A percentile compares a stretch with the other conserved stretches of the same genome.
Evolutionary conservation across 129 eudicot genomes (phyloP).

Genomic region (Lactuca sativa): DNA sequence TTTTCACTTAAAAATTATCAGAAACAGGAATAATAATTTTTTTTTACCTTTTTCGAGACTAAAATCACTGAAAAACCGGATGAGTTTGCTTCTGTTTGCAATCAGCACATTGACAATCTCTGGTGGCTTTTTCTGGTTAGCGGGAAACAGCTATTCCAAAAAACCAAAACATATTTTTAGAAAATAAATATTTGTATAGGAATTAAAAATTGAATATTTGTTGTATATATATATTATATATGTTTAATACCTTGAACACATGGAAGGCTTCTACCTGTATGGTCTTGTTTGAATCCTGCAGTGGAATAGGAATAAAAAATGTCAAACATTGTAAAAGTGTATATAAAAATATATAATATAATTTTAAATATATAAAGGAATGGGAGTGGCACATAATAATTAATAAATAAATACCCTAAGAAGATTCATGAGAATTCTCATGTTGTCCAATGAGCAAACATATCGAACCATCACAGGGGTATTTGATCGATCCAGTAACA

Average conservation of each 20-base stretch:
- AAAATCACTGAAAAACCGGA: conserved; percentile 52
- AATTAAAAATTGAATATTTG: too few species aligned
- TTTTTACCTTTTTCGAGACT: conserved; percentile 50
- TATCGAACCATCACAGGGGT: conserved; percentile 73
- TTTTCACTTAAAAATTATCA: too few species aligned
- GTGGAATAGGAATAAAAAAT: background rate
- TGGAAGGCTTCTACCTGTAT: conserved; percentile 65
- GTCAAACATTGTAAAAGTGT: background rate
- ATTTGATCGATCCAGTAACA: conserved; percentile 86
- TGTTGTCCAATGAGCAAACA: conserved; percentile 79
- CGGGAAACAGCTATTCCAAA: conserved; percentile 48
- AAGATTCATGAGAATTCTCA: conserved; percentile 95
- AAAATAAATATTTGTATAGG: background rate
- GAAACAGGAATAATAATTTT: background rate
- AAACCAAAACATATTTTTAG: background rate
- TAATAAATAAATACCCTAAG: conserved; percentile 56
- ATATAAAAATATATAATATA: too few species aligned
- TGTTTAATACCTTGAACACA: conserved; percentile 51
- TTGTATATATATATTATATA: too few species aligned
- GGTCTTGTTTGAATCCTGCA: conserved; percentile 55
- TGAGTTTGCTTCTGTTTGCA: conserved; percentile 61
- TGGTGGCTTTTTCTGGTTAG: conserved; percentile 58
- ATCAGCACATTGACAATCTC: conserved; percentile 56
- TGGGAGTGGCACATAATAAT: too few species aligned
- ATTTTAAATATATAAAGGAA: too few species aligned